Evolutionary conservation across 2,329 filamentous ascomycete genomes (phyloP), one percentile per base, ranked within the genome.

Genomic region (Penicillium sp.): DNA sequence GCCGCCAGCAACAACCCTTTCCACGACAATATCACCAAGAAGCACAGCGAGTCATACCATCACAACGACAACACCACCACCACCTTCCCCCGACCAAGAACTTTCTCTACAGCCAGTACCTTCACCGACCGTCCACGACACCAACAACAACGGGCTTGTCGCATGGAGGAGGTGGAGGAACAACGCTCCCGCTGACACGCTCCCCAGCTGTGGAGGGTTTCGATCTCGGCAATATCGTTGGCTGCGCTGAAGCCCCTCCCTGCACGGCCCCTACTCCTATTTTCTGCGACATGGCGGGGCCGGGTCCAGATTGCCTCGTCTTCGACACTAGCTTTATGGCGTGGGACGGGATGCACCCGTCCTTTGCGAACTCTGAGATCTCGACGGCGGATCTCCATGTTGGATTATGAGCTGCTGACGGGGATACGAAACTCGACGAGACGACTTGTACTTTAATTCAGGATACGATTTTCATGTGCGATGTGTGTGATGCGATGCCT

Each of bases 221-320:
- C 51, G 67, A 72, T 58, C 63, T 70, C 38, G 61, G 66, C 29
- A 64, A 63, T 57, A 66, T 76, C 47, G 68, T 73, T 58, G 73
- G 71, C 61, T 74, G 70, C 53, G 69, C 70, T 19, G 67, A 68
- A 58, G 68, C 38, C 61, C 58, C 64, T 66, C 30, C 63, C 69
- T 58, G 67, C 68, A 47, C 66, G 56, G 52, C 65, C 70, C 56
- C 56, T 45, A 52, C 55, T 50, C 58, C 70, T 53, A 53, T 75
- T 26, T 77, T 76, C 56, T 69, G 67, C 52, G 70, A 72, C 51
- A 64, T 69, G 59, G 64, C 67, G 47, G 71, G 66, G 29, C 59
- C 65, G 6, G 66, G 55, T 38, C 51, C 65, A 52, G 62, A 67
- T 30, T 67, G 65, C 56, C 59, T 65, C 13, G 54, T 68, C 44